Evolutionary conservation across 1,284 basidiomycete genomes (phyloP).

Genomic region (Malassezia furfur): DNA sequence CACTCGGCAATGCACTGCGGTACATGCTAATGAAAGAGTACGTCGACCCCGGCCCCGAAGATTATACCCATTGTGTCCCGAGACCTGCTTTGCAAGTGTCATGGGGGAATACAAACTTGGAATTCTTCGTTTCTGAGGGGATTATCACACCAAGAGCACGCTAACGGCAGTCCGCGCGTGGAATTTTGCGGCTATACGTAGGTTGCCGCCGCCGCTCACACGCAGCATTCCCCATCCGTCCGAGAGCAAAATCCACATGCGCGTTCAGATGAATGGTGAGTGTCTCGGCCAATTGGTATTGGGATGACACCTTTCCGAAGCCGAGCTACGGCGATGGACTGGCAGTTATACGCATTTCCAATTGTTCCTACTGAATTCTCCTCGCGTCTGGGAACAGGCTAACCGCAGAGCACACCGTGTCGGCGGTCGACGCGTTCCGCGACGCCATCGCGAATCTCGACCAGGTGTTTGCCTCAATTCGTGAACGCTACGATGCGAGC

Average conservation of each 20-base stretch:
- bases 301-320: constrained; percentile 12
- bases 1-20: constrained; percentile 81
- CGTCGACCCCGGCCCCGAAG: constrained; percentile 36
- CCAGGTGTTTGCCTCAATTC: constrained; percentile 33
- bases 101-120: constrained; percentile 43
- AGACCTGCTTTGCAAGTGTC: constrained; percentile 14
- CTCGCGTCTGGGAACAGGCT: neutral
- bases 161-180: constrained; percentile 69
- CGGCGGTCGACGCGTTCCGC: constrained; percentile 34
- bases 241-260: constrained; percentile 86
- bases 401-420: constrained; percentile 20
- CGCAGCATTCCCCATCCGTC: constrained; percentile 86
- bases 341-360: constrained; percentile 33
- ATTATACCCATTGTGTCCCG: constrained; percentile 15
- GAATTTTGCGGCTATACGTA: constrained; percentile 97
- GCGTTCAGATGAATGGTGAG: constrained; percentile 98
- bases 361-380: constrained; percentile 47
- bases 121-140: constrained; percentile 49
- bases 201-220: constrained; percentile 25
- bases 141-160: neutral
- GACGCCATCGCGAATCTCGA: constrained; percentile 40
- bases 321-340: constrained; percentile 12
- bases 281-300: constrained; percentile 22
- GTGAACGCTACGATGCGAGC: constrained; percentile 32
- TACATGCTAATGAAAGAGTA: constrained; percentile 99